A percentile compares a stretch with the other conserved stretches of the same genome.
phyloP scores from a whole-genome alignment of 495 filamentous ascomycete genomes.

The Penicillium longicatenatum region DNA sequence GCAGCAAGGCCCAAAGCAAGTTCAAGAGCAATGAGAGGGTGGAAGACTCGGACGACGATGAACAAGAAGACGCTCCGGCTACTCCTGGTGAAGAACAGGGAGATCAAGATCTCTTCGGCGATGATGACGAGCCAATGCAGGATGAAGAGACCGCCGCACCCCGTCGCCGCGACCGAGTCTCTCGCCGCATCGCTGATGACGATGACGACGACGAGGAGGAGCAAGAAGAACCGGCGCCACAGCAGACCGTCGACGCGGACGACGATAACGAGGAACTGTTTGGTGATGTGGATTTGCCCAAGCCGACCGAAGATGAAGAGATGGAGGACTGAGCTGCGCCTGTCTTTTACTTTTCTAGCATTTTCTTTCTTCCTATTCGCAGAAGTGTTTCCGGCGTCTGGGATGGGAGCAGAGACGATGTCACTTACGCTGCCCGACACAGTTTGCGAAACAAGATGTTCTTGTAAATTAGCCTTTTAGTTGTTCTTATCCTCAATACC shows the following conservation, averaged over 20 bases:
- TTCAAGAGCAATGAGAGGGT: constrained; percentile 83
- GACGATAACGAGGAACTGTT: constrained; percentile 33
- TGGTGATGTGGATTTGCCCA: constrained; percentile 19
- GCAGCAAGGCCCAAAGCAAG: constrained; percentile 48
- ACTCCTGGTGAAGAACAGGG: constrained; percentile 29
- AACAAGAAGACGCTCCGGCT: constrained; percentile 46
- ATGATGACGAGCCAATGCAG: constrained; percentile 31
- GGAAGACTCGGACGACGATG: constrained; percentile 69
- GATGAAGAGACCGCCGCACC: constrained; percentile 35
- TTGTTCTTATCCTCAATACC: not conserved
- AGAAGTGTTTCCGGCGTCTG: constrained; percentile 11
- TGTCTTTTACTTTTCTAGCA: constrained; percentile 1
- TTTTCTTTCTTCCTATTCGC: constrained; percentile 2
- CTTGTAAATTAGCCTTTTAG: constrained; percentile 15
- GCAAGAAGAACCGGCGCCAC: constrained; percentile 30
- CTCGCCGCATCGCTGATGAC: constrained; percentile 46
- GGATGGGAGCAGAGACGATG: not conserved
- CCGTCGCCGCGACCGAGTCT: constrained; percentile 39
- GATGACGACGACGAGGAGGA: constrained; percentile 47
- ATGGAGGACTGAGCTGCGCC: constrained; percentile 30
- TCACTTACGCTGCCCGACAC: not conserved
- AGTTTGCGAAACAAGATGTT: constrained; percentile 2
- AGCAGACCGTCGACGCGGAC: constrained; percentile 18
- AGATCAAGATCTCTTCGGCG: constrained; percentile 25
- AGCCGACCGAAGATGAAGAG: constrained; percentile 26